Conservation (phyloP, 2,329 filamentous ascomycete species). For the Calonectria pseudoreteaudii region DNA sequence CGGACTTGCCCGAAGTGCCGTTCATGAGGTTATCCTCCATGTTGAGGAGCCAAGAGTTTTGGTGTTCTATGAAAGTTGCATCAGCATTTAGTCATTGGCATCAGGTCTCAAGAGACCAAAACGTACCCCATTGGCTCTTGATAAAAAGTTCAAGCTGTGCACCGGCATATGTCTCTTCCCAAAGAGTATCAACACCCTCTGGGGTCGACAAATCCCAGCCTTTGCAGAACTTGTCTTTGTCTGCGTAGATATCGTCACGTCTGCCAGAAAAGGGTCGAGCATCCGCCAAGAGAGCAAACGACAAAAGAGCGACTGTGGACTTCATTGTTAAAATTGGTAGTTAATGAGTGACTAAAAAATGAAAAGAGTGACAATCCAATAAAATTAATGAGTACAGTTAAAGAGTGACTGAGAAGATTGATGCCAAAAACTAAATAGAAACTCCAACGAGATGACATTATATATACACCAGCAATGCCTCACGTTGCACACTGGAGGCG, state of each 20-base stretch:
- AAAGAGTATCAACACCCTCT: not conserved
- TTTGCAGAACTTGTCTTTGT: conserved; percentile 1
- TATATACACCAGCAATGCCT: not conserved
- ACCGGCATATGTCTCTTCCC: not conserved
- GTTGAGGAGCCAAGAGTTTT: not conserved
- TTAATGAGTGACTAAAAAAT: not conserved
- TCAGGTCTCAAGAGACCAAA: not conserved
- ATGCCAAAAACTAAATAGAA: not conserved
- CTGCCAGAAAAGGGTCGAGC: not conserved
- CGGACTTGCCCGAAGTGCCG: not conserved
- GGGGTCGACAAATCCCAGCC: not conserved
- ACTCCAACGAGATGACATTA: not conserved
- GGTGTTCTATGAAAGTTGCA: not conserved
- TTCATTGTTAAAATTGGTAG: not conserved
- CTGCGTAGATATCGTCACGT: not conserved
- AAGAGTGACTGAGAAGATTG: not conserved
- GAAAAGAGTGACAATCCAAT: not conserved
- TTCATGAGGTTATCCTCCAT: not conserved
- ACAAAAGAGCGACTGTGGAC: not conserved
- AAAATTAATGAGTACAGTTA: not conserved
- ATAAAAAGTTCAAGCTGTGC: not conserved
- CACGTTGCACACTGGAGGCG: not conserved
- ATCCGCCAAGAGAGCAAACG: not conserved
- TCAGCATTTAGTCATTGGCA: not conserved
- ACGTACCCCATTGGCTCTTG: not conserved